Conservation (phyloP, 176 grass and related monocot species). For the Elymus sibiricus region DNA sequence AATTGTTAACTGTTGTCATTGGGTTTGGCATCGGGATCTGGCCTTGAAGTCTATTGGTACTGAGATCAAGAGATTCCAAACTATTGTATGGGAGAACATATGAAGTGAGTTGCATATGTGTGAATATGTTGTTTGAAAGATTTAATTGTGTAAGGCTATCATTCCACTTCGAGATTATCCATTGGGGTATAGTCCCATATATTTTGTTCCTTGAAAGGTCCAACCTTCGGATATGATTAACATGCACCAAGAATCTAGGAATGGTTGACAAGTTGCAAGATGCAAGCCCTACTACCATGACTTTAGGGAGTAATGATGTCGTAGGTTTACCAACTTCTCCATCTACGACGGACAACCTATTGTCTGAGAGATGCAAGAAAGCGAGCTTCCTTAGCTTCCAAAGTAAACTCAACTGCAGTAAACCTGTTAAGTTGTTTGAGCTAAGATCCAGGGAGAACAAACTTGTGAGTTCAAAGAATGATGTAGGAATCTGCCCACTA, state of each 20-base stretch:
- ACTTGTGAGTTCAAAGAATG: neutral
- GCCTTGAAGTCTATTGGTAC: neutral
- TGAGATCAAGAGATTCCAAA: neutral
- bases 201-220: slow-evolving; percentile 17
- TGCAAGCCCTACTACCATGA: rapidly evolving
- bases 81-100: neutral
- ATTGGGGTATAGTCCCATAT: slow-evolving; percentile 3
- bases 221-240: neutral
- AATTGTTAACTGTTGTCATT: neutral
- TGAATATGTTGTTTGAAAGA: neutral
- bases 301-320: neutral
- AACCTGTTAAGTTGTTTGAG: neutral
- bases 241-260: neutral
- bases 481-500: slow-evolving; percentile 4
- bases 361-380: neutral
- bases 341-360: neutral
- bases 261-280: neutral
- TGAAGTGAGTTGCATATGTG: neutral
- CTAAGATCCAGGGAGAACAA: neutral
- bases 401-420: neutral
- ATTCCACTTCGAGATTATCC: neutral
- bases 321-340: neutral
- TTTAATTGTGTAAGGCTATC: neutral
- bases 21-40: neutral
- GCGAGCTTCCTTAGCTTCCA: neutral